phyloP scores from a whole-genome alignment of 345 rosid genomes.

The Euphorbia peplus region DNA sequence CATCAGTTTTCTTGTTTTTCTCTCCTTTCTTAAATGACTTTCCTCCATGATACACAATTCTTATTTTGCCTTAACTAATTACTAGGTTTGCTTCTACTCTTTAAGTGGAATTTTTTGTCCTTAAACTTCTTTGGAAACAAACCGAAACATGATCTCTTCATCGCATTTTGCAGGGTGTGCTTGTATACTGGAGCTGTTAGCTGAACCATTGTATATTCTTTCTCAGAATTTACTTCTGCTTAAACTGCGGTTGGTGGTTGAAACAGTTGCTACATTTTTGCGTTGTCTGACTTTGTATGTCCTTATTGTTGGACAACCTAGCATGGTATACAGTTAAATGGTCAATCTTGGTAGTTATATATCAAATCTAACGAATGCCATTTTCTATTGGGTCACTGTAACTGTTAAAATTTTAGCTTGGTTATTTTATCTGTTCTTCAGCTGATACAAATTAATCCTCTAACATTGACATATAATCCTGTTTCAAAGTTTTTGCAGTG shows the following conservation, averaged over 20 bases:
- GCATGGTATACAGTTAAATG: constrained; percentile 50
- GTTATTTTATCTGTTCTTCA: not conserved
- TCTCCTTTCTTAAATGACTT: not conserved
- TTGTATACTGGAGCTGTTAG: constrained; percentile 82
- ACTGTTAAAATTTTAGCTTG: constrained; percentile 1
- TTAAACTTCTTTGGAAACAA: not conserved
- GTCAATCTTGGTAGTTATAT: constrained; percentile 8
- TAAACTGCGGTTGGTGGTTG: constrained; percentile 66
- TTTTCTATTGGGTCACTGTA: not conserved
- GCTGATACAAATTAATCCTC: constrained; percentile 1
- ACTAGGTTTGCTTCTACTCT: not conserved
- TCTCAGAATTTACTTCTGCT: constrained; percentile 81
- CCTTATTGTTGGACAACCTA: constrained; percentile 54
- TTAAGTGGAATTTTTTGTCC: not conserved
- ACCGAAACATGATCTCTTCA: constrained; percentile 6
- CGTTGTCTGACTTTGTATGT: constrained; percentile 73
- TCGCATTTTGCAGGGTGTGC: constrained; percentile 57
- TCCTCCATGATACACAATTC: not conserved
- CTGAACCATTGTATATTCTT: constrained; percentile 85
- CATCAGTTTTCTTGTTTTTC: not conserved
- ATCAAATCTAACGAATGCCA: constrained; percentile 3
- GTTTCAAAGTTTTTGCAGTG: not conserved
- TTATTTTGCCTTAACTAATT: not conserved
- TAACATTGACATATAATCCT: not conserved
- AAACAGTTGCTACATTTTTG: constrained; percentile 69